Conservation (phyloP, 1,284 basidiomycete species). For the Fomitopsis pinicola region DNA sequence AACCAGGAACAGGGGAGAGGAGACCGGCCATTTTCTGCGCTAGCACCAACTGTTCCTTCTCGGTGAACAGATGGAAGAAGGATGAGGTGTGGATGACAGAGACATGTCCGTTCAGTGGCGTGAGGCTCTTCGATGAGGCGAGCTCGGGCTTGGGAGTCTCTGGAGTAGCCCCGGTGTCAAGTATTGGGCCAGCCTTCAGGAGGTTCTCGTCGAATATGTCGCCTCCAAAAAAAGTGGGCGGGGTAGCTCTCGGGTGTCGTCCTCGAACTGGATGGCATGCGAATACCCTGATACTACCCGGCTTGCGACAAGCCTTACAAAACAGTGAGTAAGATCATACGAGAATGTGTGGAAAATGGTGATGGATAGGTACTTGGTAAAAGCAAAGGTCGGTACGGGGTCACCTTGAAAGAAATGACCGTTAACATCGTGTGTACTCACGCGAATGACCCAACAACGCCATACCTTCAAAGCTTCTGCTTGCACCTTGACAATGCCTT, state of each 20-base stretch:
- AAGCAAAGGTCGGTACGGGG: constrained; percentile 5
- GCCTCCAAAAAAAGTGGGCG: constrained; percentile 36
- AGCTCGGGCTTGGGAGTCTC: constrained; percentile 24
- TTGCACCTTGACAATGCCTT: constrained; percentile 34
- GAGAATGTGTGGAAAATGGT: too few relatives aligned
- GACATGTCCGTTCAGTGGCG: constrained; percentile 36
- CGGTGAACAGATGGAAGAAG: constrained; percentile 45
- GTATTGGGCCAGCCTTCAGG: constrained; percentile 21
- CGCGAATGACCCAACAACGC: not conserved
- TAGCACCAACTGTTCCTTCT: constrained; percentile 34
- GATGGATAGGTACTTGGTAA: constrained; percentile 10
- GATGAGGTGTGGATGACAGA: constrained; percentile 39
- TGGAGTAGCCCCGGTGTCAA: constrained; percentile 11
- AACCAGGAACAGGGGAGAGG: constrained; percentile 28
- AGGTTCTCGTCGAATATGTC: constrained; percentile 35
- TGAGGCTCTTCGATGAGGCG: constrained; percentile 29
- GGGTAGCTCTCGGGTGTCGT: constrained; percentile 33
- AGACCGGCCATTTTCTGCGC: constrained; percentile 34
- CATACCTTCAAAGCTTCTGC: constrained; percentile 33
- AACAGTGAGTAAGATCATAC: not conserved
- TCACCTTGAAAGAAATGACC: not conserved
- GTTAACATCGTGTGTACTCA: too few relatives aligned
- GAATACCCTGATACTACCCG: constrained; percentile 35
- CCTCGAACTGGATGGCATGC: constrained; percentile 35
- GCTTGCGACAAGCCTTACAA: constrained; percentile 26